Evolutionary conservation across 768 basidiomycete genomes (phyloP).

Genomic region (Amanita brunnescens): DNA sequence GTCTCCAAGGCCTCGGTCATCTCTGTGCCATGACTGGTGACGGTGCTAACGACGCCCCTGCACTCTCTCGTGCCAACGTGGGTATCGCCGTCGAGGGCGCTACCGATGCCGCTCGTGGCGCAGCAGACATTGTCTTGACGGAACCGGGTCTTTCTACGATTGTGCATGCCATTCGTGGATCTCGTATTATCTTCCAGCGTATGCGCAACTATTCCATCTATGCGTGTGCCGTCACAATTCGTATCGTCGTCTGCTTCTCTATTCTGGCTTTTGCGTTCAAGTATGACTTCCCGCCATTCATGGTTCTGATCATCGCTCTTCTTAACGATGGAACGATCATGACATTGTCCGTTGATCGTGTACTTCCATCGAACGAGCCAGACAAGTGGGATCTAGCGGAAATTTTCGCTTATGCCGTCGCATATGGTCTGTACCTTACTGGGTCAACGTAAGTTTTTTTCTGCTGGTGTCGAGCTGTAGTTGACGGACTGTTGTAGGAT

Average conservation of each 20-base stretch:
- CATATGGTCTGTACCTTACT: constrained; percentile 92
- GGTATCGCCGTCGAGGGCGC: constrained; percentile 99
- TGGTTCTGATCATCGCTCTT: constrained; percentile 96
- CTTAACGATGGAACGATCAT: constrained; percentile 99
- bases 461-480: constrained; percentile 7
- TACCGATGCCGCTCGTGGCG: constrained; percentile 96
- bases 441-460: constrained; percentile 65
- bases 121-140: constrained; percentile 95
- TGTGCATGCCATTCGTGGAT: constrained; percentile 96
- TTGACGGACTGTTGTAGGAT: constrained; percentile 34
- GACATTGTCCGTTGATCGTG: constrained; percentile 94
- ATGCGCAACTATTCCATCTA: constrained; percentile 99
- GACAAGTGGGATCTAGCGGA: constrained; percentile 95
- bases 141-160: constrained; percentile 99
- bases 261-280: constrained; percentile 93
- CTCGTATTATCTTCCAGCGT: constrained; percentile 98
- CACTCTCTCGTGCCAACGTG: constrained; percentile 96
- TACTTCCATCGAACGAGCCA: constrained; percentile 85
- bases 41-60: constrained; percentile 98
- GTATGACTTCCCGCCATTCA: constrained; percentile 99
- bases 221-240: constrained; percentile 92
- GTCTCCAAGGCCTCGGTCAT: constrained; percentile 92
- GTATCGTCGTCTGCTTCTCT: constrained; percentile 97
- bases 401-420: constrained; percentile 93
- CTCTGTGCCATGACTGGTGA: constrained; percentile 99